Conservation (phyloP, 1,139 yeast species). For the Diutina ranongensis region DNA sequence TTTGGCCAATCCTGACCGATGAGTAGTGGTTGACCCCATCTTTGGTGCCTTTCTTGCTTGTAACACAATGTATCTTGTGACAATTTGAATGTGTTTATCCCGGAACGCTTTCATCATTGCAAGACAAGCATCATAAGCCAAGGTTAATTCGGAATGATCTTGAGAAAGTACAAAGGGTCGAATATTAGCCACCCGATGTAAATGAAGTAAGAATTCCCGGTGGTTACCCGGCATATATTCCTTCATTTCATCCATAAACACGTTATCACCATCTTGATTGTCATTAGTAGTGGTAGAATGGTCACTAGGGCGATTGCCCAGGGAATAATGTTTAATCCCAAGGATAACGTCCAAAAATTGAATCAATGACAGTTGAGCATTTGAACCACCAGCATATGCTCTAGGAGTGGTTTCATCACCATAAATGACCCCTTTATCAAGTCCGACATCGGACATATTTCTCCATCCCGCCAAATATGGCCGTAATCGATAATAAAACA, state of each 20-base stretch:
- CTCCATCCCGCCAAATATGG: slow-evolving; percentile 94
- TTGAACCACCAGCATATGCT: slow-evolving; percentile 78
- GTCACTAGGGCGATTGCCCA: slow-evolving; percentile 44
- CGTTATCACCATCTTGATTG: slow-evolving; percentile 21
- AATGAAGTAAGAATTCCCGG: slow-evolving; percentile 53
- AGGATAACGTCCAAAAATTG: slow-evolving; percentile 76
- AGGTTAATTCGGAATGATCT: slow-evolving; percentile 41
- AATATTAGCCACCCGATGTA: slow-evolving; percentile 46
- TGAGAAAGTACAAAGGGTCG: slow-evolving; percentile 47
- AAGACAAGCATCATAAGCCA: slow-evolving; percentile 80
- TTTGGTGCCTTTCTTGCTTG: slow-evolving; percentile 52
- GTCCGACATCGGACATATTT: slow-evolving; percentile 80
- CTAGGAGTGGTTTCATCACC: slow-evolving; percentile 55
- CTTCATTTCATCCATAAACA: slow-evolving; percentile 77
- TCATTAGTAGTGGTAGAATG: slow-evolving; percentile 9
- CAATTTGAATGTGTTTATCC: slow-evolving; percentile 88
- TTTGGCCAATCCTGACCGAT: slow-evolving; percentile 53
- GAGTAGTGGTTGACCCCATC: slow-evolving; percentile 42
- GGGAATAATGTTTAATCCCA: slow-evolving; percentile 66
- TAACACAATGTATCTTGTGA: slow-evolving; percentile 71
- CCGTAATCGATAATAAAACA: slow-evolving; percentile 73
- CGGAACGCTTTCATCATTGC: slow-evolving; percentile 84
- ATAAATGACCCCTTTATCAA: slow-evolving; percentile 67
- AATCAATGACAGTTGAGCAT: slow-evolving; percentile 84
- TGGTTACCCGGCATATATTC: slow-evolving; percentile 84